Evolutionary conservation across 768 basidiomycete species (phyloP).

Genomic region (Coprinopsis strossmayeri): DNA sequence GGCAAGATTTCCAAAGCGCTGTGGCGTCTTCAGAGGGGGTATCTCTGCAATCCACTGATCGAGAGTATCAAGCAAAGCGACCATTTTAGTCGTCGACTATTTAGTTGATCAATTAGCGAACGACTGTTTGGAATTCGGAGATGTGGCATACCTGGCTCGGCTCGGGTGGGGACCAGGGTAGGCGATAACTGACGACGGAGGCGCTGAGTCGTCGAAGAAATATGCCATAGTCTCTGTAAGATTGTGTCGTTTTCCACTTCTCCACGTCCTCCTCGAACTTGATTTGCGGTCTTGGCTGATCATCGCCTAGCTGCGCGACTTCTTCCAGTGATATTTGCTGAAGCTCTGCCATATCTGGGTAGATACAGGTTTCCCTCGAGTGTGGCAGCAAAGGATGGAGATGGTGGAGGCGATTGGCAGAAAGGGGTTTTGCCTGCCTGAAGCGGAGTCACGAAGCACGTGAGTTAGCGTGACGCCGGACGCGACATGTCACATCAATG

Average conservation of each 20-base stretch:
- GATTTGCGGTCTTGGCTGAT: conserved; percentile 49
- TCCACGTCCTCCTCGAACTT: conserved; percentile 67
- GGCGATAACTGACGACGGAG: conserved; percentile 59
- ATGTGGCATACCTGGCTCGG: conserved; percentile 29
- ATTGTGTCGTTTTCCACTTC: conserved; percentile 63
- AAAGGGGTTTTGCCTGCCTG: not conserved
- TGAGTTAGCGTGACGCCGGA: conserved; percentile 9
- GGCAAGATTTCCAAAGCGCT: conserved; percentile 88
- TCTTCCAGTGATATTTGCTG: conserved; percentile 21
- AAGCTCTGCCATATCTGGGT: no score
- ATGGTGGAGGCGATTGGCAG: no score
- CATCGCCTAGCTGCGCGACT: conserved; percentile 12
- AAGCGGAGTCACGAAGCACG: conserved; percentile 1
- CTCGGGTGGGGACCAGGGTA: conserved; percentile 34
- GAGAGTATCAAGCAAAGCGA: conserved; percentile 59
- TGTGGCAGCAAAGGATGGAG: no score
- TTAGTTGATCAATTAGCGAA: conserved; percentile 10
- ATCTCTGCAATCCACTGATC: conserved; percentile 76
- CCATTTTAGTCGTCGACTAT: conserved; percentile 25
- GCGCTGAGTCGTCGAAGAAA: conserved; percentile 76
- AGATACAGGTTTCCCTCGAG: no score
- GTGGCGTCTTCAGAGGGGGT: conserved; percentile 65
- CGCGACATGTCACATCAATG: conserved; percentile 4
- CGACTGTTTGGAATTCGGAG: not conserved
- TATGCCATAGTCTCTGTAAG: conserved; percentile 66